Base-by-base conservation (phyloP, 306 rosid genomes). In the Medicago ruthenica region DNA sequence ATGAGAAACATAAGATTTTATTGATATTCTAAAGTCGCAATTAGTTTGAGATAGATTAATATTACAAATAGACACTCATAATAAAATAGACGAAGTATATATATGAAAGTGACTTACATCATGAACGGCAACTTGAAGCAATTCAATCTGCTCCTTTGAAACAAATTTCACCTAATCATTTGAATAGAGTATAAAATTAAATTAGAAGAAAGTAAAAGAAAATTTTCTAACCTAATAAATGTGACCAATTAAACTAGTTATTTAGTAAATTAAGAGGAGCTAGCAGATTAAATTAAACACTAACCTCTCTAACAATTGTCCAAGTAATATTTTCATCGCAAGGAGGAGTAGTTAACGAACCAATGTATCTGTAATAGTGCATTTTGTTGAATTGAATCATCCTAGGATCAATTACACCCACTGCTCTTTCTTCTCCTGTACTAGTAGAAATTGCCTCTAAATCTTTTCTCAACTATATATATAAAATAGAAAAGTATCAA, bases 291-390 rank as follows among this genome's bases (percentile, higher is more conserved):
- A 80, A 60, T 13, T 60, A 62, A 44, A 10, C 21, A 40, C 17
- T 22, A 40, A 84, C 88, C 88, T 75, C 20, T 51, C 1, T 61
- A 59, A 78, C 34, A 0, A 91, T 69, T 44, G 88, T 88, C 98
- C 97, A 93, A 53, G 78, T 10, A 42, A 91, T 83, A 85, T 88
- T 80, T 76, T 84, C 79, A 40, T 85, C 44, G 70, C 98, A 91
- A 12, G 93, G 91, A 13, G 98, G 98, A 59, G 31, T 14, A 4
- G 98, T 93, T 0, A 93, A 81, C 2, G 98, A 93, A 16, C 98
- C 98, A 41, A 86, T 53, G 41, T 89, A 93, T 74, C 89, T 83
- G 75, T 91, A 93, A 75, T 89, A 86, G 3, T 67, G 67, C 20
- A 12, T 57, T 63, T 72, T 77, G 8, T 18, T 24, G 5, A 84